phyloP scores from a whole-genome alignment of 768 basidiomycete species.

The Lyophyllum atratum region DNA sequence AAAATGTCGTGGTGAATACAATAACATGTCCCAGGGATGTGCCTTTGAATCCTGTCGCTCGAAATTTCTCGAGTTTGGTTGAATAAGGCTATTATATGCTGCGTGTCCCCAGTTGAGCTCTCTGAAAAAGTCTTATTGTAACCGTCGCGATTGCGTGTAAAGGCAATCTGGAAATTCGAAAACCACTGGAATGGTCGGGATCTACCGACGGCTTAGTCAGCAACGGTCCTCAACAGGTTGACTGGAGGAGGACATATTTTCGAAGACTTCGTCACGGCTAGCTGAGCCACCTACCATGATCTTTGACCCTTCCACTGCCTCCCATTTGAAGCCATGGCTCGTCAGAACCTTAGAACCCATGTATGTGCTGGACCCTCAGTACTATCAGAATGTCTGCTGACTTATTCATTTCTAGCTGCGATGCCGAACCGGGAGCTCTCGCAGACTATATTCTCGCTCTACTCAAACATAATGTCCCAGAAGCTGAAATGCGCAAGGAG shows the following conservation, averaged over 20 bases:
- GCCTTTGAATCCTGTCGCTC: too few species aligned
- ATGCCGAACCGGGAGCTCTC: conserved; percentile 92
- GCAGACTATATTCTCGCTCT: conserved; percentile 94
- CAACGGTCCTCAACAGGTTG: background rate
- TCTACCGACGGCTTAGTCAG: conserved; percentile 19
- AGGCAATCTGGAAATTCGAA: background rate
- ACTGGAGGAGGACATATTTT: too few species aligned
- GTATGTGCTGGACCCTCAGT: conserved; percentile 41
- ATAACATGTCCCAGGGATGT: too few species aligned
- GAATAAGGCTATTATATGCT: too few species aligned
- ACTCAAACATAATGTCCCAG: conserved; percentile 85
- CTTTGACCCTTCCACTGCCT: conserved; percentile 62
- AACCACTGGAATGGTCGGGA: conserved; percentile 1
- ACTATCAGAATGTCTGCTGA: conserved; percentile 16
- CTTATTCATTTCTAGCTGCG: conserved; percentile 62
- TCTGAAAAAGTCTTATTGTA: too few species aligned
- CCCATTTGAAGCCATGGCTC: conserved; percentile 86
- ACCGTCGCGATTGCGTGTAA: too few species aligned
- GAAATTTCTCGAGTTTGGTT: too few species aligned
- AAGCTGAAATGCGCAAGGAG: conserved; percentile 81
- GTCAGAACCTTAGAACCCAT: conserved; percentile 89
- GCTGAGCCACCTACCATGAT: conserved; percentile 46
- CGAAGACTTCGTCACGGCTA: background rate
- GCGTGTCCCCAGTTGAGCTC: too few species aligned
- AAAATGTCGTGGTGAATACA: too few species aligned